Evolutionary conservation across 2,329 filamentous ascomycete species (phyloP), one percentile per base, ranked within the genome.

Genomic region (Aspergillus sclerotialis): DNA sequence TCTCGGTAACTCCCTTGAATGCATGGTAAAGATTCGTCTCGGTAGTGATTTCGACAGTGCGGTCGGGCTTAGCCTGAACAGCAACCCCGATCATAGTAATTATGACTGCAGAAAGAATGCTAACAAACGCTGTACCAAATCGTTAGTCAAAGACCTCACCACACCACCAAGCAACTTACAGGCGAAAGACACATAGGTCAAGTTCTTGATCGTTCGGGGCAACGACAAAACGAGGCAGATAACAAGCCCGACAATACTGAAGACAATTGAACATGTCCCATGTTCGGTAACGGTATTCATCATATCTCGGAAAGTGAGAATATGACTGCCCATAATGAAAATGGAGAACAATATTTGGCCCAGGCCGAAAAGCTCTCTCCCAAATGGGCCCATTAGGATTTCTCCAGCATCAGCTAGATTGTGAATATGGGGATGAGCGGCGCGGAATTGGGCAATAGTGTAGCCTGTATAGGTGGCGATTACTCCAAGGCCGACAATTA

Each of bases 291-390:
- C 64, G 33, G 71, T 77, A 46, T 78, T 78, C 58, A 84, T 73
- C 55, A 80, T 80, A 47, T 84, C 78, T 19, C 72, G 73, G 44
- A 83, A 83, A 0, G 79, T 82, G 43, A 84, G 61, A 36, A 82
- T 71, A 58, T 86, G 82, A n/a, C 78, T 81, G 19, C 73, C 80
- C 58, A 81, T 78, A 41, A 82, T 74, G 61, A 85, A 82, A 42
- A 81, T 65, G 18, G 84, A 67, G 56, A 84, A 76, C 15, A 84
- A 58, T 2, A 73, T 61, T 45, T 82, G 79, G 45, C 75, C 78
- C 38, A 67, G 60, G 15, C 78, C 78, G 28, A 82, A 68, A 15
- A 85, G 44, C 53, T 82, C 76, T 38, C 76, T 73, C 1, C 77
- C 79, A 26, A 76, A 64, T 7, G 60, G 61, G 10, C 82, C 82